phyloP scores from a whole-genome alignment of 257 asterid genomes.

The Verbena officinalis region DNA sequence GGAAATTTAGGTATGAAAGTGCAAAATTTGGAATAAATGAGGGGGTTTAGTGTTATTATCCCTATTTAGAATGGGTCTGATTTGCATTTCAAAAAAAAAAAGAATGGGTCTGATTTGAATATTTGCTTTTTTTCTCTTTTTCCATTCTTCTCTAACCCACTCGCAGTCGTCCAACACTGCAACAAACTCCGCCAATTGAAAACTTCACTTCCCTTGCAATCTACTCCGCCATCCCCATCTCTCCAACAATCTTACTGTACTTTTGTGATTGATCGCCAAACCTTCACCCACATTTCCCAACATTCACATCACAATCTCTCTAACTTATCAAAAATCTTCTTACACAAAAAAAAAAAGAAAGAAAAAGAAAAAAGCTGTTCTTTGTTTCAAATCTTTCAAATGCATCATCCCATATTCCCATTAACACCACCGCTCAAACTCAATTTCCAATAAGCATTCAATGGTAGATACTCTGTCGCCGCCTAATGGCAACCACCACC shows the following conservation, averaged over 20 bases:
- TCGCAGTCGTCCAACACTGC: neutral
- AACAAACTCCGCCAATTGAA: neutral
- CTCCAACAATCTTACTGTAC: constrained; percentile 14
- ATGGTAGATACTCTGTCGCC: constrained; percentile 46
- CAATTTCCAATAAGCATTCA: constrained; percentile 7
- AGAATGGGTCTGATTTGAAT: no score
- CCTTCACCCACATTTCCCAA: constrained; percentile 21
- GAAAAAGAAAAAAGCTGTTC: no score
- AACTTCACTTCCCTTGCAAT: constrained; percentile 35
- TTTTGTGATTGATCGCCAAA: constrained; percentile 32
- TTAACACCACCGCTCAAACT: constrained; percentile 10
- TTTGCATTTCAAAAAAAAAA: no score
- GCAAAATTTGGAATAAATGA: no score
- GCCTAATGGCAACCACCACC: constrained; percentile 36
- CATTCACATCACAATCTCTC: constrained; percentile 21
- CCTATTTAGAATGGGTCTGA: no score
- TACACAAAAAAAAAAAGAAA: neutral
- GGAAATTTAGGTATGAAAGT: no score
- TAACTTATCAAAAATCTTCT: constrained; percentile 1
- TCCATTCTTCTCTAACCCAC: neutral
- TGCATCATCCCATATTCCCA: constrained; percentile 19
- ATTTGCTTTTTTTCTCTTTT: no score
- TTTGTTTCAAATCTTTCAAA: constrained; percentile 15
- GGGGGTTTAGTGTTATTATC: no score
- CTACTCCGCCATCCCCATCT: constrained; percentile 31